These are phyloP conservation scores for Neonectria magnoliae DNA, from an alignment of 2,329 filamentous ascomycete genomes.

Conservation along the genomic window DNA sequence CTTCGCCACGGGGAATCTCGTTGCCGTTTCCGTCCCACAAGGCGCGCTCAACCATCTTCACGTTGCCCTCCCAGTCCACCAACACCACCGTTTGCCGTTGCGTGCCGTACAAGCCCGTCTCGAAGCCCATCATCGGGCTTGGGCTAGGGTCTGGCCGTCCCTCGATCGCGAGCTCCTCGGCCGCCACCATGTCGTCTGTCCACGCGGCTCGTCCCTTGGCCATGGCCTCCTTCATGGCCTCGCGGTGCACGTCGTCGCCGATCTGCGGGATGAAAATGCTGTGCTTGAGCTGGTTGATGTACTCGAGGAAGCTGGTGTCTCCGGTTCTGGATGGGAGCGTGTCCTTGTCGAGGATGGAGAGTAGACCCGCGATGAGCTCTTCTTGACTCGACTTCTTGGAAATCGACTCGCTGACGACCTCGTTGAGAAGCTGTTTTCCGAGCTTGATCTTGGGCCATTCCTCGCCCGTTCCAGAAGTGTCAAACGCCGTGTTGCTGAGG, in stretches of 20 bases:
- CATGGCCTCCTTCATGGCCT: constrained; percentile 56
- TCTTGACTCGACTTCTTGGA: constrained; percentile 54
- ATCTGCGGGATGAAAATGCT: constrained; percentile 71
- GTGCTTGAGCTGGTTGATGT: constrained; percentile 63
- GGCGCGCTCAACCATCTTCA: constrained; percentile 67
- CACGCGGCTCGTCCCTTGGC: constrained; percentile 51
- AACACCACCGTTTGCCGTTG: constrained; percentile 71
- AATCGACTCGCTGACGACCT: constrained; percentile 54
- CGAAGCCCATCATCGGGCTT: constrained; percentile 54
- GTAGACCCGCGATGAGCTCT: constrained; percentile 61
- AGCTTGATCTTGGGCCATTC: constrained; percentile 70
- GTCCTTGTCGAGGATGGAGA: constrained; percentile 65
- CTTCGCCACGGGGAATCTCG: constrained; percentile 61
- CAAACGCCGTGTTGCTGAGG: constrained; percentile 70
- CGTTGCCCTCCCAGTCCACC: constrained; percentile 71
- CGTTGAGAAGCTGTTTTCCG: constrained; percentile 59
- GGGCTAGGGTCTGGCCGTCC: constrained; percentile 51
- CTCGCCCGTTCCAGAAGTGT: constrained; percentile 50
- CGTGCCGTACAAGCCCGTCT: constrained; percentile 71
- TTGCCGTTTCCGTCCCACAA: constrained; percentile 69
- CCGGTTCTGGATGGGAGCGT: constrained; percentile 59
- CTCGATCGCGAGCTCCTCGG: constrained; percentile 49
- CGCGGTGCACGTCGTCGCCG: constrained; percentile 57
- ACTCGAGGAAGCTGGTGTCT: constrained; percentile 61
- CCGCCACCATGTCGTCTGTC: constrained; percentile 51